Conservation (phyloP, 257 asterid species). For the Buddleja alternifolia region DNA sequence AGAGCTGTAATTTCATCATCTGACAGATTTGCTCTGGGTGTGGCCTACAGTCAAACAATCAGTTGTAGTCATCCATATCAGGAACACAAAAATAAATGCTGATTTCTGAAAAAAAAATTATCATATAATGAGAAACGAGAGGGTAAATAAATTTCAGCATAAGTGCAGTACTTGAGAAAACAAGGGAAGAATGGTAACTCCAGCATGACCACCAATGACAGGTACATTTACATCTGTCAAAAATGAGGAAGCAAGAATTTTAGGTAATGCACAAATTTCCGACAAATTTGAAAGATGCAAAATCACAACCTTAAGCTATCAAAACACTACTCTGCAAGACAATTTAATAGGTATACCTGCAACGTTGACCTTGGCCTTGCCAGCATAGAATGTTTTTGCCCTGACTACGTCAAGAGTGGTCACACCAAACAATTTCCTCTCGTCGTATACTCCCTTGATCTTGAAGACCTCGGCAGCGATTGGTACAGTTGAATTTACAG, state of each 20-base stretch:
- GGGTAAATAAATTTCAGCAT: background rate
- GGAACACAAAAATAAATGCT: background rate
- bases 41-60: conserved; percentile 39
- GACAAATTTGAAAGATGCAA: background rate
- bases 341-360: conserved; percentile 43
- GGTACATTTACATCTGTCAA: conserved; percentile 63
- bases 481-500: conserved; percentile 77
- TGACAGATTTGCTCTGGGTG: conserved; percentile 59
- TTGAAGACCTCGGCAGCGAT: conserved; percentile 77
- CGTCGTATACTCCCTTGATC: conserved; percentile 66
- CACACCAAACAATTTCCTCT: conserved; percentile 62
- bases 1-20: conserved; percentile 60
- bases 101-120: background rate
- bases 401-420: conserved; percentile 80
- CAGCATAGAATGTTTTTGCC: conserved; percentile 76
- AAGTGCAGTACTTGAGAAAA: conserved; percentile 55
- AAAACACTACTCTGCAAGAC: background rate
- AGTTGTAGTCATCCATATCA: background rate
- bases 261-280: conserved; percentile 4
- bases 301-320: background rate
- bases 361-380: conserved; percentile 60
- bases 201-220: conserved; percentile 78
- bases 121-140: background rate
- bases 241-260: background rate
- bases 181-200: conserved; percentile 72